Base-by-base conservation (phyloP, 306 rosid genomes). In the Clitoria ternatea region DNA sequence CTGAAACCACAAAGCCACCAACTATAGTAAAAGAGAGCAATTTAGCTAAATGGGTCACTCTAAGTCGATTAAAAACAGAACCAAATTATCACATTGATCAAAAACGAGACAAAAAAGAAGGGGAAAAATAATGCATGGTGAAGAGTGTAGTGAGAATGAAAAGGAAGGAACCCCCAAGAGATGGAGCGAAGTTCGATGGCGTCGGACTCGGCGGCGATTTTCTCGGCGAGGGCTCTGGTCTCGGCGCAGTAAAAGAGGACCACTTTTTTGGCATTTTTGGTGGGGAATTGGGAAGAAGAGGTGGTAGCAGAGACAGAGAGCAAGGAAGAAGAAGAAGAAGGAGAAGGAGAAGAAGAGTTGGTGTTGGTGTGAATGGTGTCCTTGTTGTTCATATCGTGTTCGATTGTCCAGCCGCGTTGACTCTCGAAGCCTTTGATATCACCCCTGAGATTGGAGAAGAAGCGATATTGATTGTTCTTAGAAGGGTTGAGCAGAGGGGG, bases 191-290 rank as follows among this genome's bases (percentile, higher is more conserved):
- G 89, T 64, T 91, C 96, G 43, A 94, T 86, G 45, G 86, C 54
- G 6, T 91, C 96, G 13, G 90, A 80, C 63, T 87, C 84, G 1
- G 91, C 75, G 0, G 99, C 91, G 47, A 91, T 80, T 64, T 84
- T 85, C 81, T 87, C 78, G 0, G 99, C 99, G 19, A 94, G 91
- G 14, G 83, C 54, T 59, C 79, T 69, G 66, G 99, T 94, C 85
- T 94, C 99, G 29, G 88, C 87, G 57, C 95, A 89, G 79, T 61
- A 89, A 67, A 94, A 94, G 22, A 94, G 92, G 66, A 84, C 88
- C 5, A 94, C 92, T 80, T 76, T 89, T 73, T 91, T 94, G 15
- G 75, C 72, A 52, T 74, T 73, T 69, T 81, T 79, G 39, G 74
- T 70, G 6, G 75, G 27, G 69, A 84, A 74, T 44, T 81, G 78